These are phyloP conservation scores for Cynara cardunculus DNA, from an alignment of 129 eudicot genomes.

Conservation along the genomic window DNA sequence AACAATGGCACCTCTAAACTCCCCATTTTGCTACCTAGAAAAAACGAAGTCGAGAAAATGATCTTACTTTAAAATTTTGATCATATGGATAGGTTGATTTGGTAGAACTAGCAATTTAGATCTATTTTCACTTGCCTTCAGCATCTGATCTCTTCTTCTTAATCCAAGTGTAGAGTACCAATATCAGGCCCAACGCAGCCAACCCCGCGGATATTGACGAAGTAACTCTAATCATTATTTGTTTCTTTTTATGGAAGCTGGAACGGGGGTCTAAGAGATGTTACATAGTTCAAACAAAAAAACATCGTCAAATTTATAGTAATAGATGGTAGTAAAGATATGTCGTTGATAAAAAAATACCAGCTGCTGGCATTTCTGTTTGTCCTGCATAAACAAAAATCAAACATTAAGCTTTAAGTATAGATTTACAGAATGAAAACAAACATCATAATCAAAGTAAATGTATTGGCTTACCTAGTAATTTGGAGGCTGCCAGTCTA, in stretches of 20 bases:
- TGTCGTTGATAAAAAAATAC: not conserved
- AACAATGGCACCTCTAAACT: constrained; percentile 19
- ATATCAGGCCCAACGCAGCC: constrained; percentile 19
- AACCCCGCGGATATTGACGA: constrained; percentile 7
- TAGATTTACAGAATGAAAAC: not conserved
- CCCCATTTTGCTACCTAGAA: not conserved
- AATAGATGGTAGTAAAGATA: not conserved
- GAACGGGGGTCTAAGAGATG: not conserved
- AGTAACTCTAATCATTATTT: constrained; percentile 6
- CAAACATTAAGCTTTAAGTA: not conserved
- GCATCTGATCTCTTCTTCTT: constrained; percentile 19
- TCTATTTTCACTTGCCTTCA: constrained; percentile 17
- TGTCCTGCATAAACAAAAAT: not conserved
- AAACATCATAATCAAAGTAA: not conserved
- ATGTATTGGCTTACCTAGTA: constrained; percentile 10
- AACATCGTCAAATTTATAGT: not conserved
- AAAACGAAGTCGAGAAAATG: not conserved
- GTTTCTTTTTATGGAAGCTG: constrained; percentile 20
- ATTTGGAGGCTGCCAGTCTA: constrained; percentile 27
- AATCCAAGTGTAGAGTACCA: constrained; percentile 4
- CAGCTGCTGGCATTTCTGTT: not conserved
- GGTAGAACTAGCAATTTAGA: not conserved
- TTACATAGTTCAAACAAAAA: not conserved
- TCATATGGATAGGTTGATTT: not conserved
- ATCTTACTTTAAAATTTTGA: not conserved